These are phyloP conservation scores for Oldenlandia corymbosa DNA, from an alignment of 257 asterid genomes.

Conservation along the genomic window DNA sequence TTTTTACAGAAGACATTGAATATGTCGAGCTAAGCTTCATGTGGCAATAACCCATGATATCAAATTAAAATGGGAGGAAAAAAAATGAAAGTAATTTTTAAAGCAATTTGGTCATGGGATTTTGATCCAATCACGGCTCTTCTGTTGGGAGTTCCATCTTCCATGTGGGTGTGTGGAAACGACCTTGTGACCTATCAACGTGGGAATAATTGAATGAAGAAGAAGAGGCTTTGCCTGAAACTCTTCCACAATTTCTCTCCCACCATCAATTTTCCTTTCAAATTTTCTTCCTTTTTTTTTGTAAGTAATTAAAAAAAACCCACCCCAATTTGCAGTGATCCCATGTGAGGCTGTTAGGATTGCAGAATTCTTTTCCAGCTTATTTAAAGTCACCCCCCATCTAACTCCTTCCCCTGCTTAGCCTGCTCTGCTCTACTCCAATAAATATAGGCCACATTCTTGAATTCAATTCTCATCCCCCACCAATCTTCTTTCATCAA, in stretches of 20 bases:
- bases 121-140: conserved; percentile 22
- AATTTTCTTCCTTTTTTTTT: neutral
- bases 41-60: conserved; percentile 6
- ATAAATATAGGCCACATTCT: conserved; percentile 9
- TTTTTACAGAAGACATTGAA: conserved; percentile 13
- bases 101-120: conserved; percentile 13
- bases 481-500: conserved; percentile 13
- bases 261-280: neutral
- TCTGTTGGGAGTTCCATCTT: conserved; percentile 24
- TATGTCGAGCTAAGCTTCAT: conserved; percentile 3
- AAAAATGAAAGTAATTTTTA: neutral
- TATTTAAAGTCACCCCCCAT: conserved; percentile 22
- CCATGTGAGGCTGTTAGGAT: conserved; percentile 38
- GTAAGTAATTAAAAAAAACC: too few relatives aligned
- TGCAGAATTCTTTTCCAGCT: conserved; percentile 7
- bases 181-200: conserved; percentile 20
- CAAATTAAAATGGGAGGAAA: neutral
- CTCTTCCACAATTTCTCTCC: conserved; percentile 18
- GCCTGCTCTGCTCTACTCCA: conserved; percentile 8
- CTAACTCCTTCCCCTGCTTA: conserved; percentile 2
- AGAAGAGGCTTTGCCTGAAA: too few relatives aligned
- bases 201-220: conserved; percentile 37
- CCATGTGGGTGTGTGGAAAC: conserved; percentile 28
- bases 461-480: conserved; percentile 4
- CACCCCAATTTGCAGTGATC: conserved; percentile 21